Evolutionary conservation across 495 filamentous ascomycete species (phyloP), one percentile per base, ranked within the genome.

Genomic region (Hapsidospora chrysogenum): DNA sequence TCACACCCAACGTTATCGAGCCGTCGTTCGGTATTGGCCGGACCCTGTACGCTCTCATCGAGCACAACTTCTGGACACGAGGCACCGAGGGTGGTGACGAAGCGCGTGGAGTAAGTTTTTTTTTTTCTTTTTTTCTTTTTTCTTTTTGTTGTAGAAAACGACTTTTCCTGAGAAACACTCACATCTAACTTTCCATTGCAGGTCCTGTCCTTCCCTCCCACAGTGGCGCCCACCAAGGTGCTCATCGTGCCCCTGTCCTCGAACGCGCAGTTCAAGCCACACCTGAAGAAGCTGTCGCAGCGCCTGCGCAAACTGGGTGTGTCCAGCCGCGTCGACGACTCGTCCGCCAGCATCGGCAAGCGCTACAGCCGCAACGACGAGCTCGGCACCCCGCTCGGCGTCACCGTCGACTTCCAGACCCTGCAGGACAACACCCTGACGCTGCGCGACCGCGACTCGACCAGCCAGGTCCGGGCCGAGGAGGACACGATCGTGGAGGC

Each of bases 1-100:
- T 78, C 58, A 84, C 72, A 1, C 81, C 81, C 18, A 85, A 84
- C 43, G 78, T 87, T 18, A 85, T 87, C 38, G 80, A 87, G 57
- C 81, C 81, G 1, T 85, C 80, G 7, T 87, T 87, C 47, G 80
- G 81, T 56, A 82, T 87, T 43, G 80, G 81, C 32, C 68, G 80
- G 33, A 83, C 85, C 25, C 51, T 86, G 32, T 85, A 84, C 60
- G 71, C 71, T 42, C 54, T 85, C 45, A 72, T 83, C 35, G 80
- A 87, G 58, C 81, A 87, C 52, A 66, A 64, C 43, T 85, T 79
- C 64, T 87, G 79, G 80, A 72, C 67, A 26, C 66, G 79, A 29
- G 63, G 50, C 16, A 70, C 59, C 39, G 75, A 80, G 10, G 75
- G 67, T 37, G 72, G 61, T 32, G 78, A 82, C 40, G 76, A 72